Conservation (phyloP, 106 monocot genomes). For the Allium fistulosum region DNA sequence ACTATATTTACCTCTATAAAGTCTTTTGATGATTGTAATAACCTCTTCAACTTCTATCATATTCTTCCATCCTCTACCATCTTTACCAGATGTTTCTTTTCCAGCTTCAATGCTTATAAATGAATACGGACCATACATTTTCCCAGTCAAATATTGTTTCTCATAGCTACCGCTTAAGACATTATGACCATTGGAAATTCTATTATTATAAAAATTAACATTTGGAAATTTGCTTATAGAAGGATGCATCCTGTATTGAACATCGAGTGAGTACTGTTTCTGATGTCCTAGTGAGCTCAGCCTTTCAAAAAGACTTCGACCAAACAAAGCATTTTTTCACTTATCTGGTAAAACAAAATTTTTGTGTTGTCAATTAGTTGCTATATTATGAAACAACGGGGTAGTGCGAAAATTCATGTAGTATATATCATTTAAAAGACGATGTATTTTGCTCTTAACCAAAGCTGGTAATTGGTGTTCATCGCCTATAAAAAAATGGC, state of each 20-base stretch:
- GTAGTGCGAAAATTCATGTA: no score
- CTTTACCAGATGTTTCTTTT: conserved; percentile 20
- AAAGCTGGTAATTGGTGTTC: conserved; percentile 56
- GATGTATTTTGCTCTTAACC: conserved; percentile 49
- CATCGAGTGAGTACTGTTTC: conserved; percentile 47
- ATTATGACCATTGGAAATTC: conserved; percentile 40
- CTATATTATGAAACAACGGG: conserved; percentile 25
- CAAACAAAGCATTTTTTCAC: conserved; percentile 8
- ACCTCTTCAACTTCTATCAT: conserved; percentile 43
- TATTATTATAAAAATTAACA: conserved; percentile 25
- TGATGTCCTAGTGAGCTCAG: conserved; percentile 33
- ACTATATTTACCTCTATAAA: conserved; percentile 9
- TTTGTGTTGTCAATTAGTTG: background rate
- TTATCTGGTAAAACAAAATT: background rate
- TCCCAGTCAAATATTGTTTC: background rate
- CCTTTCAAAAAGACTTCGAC: conserved; percentile 5
- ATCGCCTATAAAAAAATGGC: conserved; percentile 60
- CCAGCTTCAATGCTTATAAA: conserved; percentile 36
- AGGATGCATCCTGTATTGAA: conserved; percentile 90
- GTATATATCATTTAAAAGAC: no score
- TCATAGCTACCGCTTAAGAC: conserved; percentile 10
- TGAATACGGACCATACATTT: conserved; percentile 29
- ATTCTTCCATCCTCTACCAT: conserved; percentile 40
- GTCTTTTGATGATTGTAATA: conserved; percentile 11
- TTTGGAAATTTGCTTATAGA: conserved; percentile 60